Percentiles rank a stretch among this genome's conserved stretches.
Evolutionary conservation across 177 flowering plant species (phyloP).

Genomic region (Vitis hybrid): DNA sequence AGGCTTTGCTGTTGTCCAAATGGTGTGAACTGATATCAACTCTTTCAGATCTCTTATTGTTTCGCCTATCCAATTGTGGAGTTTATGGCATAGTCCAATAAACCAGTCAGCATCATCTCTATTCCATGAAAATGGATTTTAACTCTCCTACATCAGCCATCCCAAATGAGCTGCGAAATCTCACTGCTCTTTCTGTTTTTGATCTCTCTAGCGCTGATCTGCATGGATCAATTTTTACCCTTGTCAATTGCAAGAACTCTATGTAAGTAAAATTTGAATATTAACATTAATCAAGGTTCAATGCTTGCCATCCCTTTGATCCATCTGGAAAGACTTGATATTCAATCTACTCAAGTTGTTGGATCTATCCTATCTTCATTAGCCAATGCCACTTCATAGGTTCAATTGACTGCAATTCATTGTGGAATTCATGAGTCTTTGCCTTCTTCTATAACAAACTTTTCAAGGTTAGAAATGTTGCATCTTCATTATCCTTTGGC

Average conservation of each 20-base stretch:
- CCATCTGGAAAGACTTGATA: background rate
- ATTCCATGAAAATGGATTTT: background rate
- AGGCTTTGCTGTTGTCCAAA: too few species aligned
- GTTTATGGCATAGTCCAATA: background rate
- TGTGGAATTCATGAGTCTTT: slow-evolving; percentile 22
- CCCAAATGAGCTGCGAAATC: background rate
- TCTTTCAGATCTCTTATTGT: background rate
- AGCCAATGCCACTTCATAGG: slow-evolving; percentile 9
- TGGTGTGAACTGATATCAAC: background rate
- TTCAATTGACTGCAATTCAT: background rate
- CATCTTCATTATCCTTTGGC: slow-evolving; percentile 15
- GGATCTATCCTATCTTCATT: background rate
- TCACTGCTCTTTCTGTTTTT: background rate
- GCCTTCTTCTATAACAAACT: slow-evolving; percentile 22
- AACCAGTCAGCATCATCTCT: background rate
- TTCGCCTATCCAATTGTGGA: background rate
- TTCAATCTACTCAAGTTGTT: background rate
- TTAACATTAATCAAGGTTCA: background rate
- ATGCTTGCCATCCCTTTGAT: background rate
- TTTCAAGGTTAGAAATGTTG: slow-evolving; percentile 10
- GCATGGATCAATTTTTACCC: background rate
- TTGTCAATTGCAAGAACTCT: background rate
- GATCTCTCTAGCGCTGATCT: background rate
- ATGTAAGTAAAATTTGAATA: background rate
- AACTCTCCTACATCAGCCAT: background rate